Conservation (phyloP, 495 filamentous ascomycete species). For the Aspergillus avenaceus region DNA sequence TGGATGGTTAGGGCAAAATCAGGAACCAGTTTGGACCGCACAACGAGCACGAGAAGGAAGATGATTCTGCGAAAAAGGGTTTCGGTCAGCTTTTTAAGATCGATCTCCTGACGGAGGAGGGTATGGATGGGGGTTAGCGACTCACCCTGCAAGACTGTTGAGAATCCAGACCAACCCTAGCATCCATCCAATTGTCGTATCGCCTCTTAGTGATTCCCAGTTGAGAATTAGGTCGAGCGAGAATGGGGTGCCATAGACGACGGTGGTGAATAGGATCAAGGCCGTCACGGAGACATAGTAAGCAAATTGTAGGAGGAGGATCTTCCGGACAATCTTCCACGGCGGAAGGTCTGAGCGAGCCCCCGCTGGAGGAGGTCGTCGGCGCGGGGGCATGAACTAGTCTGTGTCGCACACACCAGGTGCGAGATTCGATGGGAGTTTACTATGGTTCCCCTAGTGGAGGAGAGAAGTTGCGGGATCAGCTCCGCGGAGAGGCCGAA, state of each 20-base stretch:
- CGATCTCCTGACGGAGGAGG: background rate
- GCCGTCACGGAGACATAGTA: constrained; percentile 75
- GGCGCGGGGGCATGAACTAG: constrained; percentile 66
- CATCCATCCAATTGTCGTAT: constrained; percentile 91
- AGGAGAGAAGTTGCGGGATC: background rate
- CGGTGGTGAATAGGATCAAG: constrained; percentile 82
- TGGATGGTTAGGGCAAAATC: constrained; percentile 92
- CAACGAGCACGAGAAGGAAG: constrained; percentile 73
- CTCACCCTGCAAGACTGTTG: constrained; percentile 70
- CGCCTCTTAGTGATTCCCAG: constrained; percentile 79
- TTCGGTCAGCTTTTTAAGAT: background rate
- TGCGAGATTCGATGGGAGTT: constrained; percentile 1
- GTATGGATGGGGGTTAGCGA: constrained; percentile 16
- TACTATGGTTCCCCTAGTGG: background rate
- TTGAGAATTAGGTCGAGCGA: constrained; percentile 67
- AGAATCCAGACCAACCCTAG: constrained; percentile 83
- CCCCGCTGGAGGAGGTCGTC: constrained; percentile 74
- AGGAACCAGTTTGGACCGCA: constrained; percentile 83
- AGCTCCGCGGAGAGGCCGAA: background rate
- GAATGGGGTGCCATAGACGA: constrained; percentile 75
- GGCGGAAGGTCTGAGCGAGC: constrained; percentile 78
- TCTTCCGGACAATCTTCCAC: constrained; percentile 80
- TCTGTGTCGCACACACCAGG: background rate
- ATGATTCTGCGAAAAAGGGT: constrained; percentile 44
- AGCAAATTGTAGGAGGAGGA: constrained; percentile 74